Evolutionary conservation across 2,329 filamentous ascomycete species (phyloP).

Genomic region (Fusarium kyushuense): DNA sequence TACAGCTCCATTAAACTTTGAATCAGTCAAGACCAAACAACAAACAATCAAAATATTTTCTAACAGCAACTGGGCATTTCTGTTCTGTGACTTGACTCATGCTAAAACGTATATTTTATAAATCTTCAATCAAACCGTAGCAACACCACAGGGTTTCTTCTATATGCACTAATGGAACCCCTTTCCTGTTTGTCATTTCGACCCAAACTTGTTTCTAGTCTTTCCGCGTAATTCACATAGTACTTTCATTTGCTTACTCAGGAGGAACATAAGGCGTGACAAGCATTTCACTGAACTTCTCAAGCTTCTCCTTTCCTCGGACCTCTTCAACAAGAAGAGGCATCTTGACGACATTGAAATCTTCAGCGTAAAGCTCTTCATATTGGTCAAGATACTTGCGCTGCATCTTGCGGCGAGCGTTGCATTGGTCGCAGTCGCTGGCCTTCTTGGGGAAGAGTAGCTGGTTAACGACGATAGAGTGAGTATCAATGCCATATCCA

Average conservation of each 20-base stretch:
- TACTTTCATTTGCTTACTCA: slow-evolving; percentile 49
- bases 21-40: slow-evolving; percentile 25
- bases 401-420: slow-evolving; percentile 95
- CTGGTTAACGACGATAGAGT: slow-evolving; percentile 98
- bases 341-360: slow-evolving; percentile 98
- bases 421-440: slow-evolving; percentile 94
- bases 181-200: slow-evolving; percentile 1
- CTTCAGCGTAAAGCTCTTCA: slow-evolving; percentile 95
- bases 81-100: slow-evolving; percentile 34
- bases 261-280: slow-evolving; percentile 81
- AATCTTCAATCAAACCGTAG: slow-evolving; percentile 28
- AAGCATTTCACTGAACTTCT: slow-evolving; percentile 90
- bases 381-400: slow-evolving; percentile 99
- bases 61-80: slow-evolving; percentile 28
- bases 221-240: neutral
- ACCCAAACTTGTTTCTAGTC: slow-evolving; percentile 11
- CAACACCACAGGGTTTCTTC: slow-evolving; percentile 34
- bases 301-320: slow-evolving; percentile 91
- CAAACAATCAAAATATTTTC: slow-evolving; percentile 21
- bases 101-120: slow-evolving; percentile 24
- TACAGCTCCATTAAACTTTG: slow-evolving; percentile 18
- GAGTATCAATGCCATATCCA: slow-evolving; percentile 93
- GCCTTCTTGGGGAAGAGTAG: slow-evolving; percentile 89
- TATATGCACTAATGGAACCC: slow-evolving; percentile 14
- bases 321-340: slow-evolving; percentile 95